Evolutionary conservation across 257 asterid species (phyloP), one percentile per base, ranked within the genome.

Genomic region (Paraleonurus japonicus): DNA sequence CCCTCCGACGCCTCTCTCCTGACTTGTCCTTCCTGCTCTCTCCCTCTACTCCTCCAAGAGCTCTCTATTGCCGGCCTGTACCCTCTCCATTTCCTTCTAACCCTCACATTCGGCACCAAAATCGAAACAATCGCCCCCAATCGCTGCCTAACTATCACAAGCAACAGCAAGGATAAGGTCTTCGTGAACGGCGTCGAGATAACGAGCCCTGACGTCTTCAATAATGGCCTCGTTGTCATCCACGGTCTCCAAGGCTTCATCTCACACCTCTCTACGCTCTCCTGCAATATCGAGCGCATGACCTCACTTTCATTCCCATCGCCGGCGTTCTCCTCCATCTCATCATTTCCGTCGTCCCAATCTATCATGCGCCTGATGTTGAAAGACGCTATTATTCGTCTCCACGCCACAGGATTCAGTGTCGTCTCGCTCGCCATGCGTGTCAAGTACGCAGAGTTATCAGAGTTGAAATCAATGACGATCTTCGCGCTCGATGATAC

Each of bases 31-130:
- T 61, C 97, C 7, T 92, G 98, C 65, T 82, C 88, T 12, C 54
- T 83, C 27, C 81, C 90, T 1, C 79, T 79, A 35, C 97, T 92
- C 71, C 88, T 92, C 61, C 88, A 86, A 72, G 98, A 92, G 81
- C 90, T 86, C 81, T 71, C 97, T 0, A 77, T 90, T 71, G 93
- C 98, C 6, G 98, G 96, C 65, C 84, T 88, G 3, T 90, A 87
- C 51, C 89, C 96, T 0, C 63, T 78, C 43, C 81, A 78, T 30
- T 88, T 78, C 81, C 95, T 92, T 28, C 90, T 78, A 47, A 65
- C 89, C n/a, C 81, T 92, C 22, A 83, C 89, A 3, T 92, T 90
- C 54, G 98, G 96, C 0, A 90, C 96, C 47, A 92, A 92, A 70
- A 81, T 90, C 67, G 96, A 90, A 60, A 92, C 96, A 1, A 70